Percentiles rank a stretch among this genome's conserved stretches.
These are phyloP conservation scores for Gynochthodes officinalis DNA, from an alignment of 257 asterid genomes.

Conservation along the genomic window DNA sequence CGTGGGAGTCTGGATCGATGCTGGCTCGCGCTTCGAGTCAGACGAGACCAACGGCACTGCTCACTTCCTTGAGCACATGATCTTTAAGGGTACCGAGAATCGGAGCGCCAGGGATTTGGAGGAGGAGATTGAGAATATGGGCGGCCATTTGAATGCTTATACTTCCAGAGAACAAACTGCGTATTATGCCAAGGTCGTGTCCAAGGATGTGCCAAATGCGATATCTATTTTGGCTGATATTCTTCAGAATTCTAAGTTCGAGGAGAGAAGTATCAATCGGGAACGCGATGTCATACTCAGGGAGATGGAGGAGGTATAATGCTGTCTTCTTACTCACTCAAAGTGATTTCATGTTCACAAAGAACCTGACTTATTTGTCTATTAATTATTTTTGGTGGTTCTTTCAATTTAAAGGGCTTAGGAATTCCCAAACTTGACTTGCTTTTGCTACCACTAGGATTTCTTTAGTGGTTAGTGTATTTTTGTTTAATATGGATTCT, in stretches of 20 bases:
- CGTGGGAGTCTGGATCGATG: slow-evolving; percentile 91
- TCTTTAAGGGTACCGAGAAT: slow-evolving; percentile 86
- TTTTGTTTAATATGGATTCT: not conserved
- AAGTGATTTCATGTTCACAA: not conserved
- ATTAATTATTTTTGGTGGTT: not conserved
- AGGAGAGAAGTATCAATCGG: slow-evolving; percentile 53
- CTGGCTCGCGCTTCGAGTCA: slow-evolving; percentile 88
- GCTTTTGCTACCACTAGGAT: not conserved
- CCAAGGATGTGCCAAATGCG: slow-evolving; percentile 58
- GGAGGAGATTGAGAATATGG: slow-evolving; percentile 98
- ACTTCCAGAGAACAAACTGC: slow-evolving; percentile 95
- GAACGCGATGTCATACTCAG: slow-evolving; percentile 92
- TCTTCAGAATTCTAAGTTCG: slow-evolving; percentile 77
- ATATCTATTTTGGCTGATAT: slow-evolving; percentile 79
- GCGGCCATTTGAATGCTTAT: slow-evolving; percentile 93
- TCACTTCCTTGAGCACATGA: slow-evolving; percentile 94
- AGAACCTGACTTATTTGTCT: not conserved
- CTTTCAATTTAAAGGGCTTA: not conserved
- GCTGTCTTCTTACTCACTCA: not conserved
- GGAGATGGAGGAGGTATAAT: slow-evolving; percentile 89
- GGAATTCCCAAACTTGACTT: not conserved
- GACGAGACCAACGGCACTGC: slow-evolving; percentile 86
- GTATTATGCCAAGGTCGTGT: slow-evolving; percentile 76
- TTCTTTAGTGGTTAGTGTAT: not conserved
- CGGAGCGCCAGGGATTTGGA: slow-evolving; percentile 65